Evolutionary conservation across 2,329 filamentous ascomycete genomes (phyloP).

Genomic region (Penicillium frequentans): DNA sequence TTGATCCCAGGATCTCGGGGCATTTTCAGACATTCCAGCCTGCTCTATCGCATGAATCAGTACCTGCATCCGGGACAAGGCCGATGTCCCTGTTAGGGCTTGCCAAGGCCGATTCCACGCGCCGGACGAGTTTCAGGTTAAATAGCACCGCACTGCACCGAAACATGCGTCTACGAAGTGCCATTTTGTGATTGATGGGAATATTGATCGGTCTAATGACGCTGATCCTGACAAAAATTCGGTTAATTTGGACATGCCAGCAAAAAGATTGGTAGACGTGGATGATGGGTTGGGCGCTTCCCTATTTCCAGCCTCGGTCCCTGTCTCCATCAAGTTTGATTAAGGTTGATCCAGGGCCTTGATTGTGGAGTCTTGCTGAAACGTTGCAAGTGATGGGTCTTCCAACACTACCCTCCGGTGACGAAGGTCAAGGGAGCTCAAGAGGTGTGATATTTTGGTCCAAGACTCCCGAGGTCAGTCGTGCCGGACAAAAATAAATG

Average conservation of each 20-base stretch:
- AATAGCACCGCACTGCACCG: constrained; percentile 10
- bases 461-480: too few relatives aligned
- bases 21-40: background rate
- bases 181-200: background rate
- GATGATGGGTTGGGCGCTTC: constrained; percentile 3
- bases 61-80: constrained; percentile 11
- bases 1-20: constrained; percentile 3
- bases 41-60: background rate
- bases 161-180: background rate
- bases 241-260: background rate
- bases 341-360: constrained; percentile 1
- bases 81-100: constrained; percentile 14
- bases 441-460: too few relatives aligned
- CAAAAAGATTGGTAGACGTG: background rate
- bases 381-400: background rate
- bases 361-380: background rate
- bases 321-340: background rate
- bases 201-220: background rate
- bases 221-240: background rate
- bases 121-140: constrained; percentile 25
- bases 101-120: constrained; percentile 24
- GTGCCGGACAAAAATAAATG: too few relatives aligned
- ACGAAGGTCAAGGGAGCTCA: too few relatives aligned
- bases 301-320: constrained; percentile 2
- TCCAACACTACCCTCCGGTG: background rate